phyloP scores from a whole-genome alignment of 495 filamentous ascomycete genomes.

The Penicillium crystallinum region DNA sequence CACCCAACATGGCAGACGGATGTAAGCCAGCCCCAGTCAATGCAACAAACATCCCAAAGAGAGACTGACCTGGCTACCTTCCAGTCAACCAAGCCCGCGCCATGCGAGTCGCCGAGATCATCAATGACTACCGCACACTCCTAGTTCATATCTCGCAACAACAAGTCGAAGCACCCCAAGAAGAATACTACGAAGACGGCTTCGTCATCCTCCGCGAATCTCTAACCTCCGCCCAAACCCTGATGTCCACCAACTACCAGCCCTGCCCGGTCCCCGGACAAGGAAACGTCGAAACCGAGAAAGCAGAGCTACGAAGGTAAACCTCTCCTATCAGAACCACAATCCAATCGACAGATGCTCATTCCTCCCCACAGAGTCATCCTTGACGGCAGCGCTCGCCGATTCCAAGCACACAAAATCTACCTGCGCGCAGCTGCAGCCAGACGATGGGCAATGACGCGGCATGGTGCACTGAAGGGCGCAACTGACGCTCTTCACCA shows the following conservation, averaged over 20 bases:
- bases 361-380: constrained; percentile 54
- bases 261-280: constrained; percentile 45
- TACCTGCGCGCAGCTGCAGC: constrained; percentile 75
- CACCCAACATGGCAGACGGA: constrained; percentile 54
- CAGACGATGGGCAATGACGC: constrained; percentile 72
- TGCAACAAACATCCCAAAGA: neutral
- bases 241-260: constrained; percentile 66
- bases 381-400: constrained; percentile 69
- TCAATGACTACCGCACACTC: constrained; percentile 78
- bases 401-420: constrained; percentile 82
- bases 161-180: constrained; percentile 48
- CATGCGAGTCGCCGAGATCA: constrained; percentile 74
- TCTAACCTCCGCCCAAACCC: constrained; percentile 64
- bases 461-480: constrained; percentile 56
- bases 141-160: constrained; percentile 74
- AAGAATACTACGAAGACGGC: constrained; percentile 75
- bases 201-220: constrained; percentile 73
- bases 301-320: constrained; percentile 71
- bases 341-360: neutral
- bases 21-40: constrained; percentile 37
- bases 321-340: neutral
- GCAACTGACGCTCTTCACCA: constrained; percentile 50
- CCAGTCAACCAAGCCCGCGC: constrained; percentile 82
- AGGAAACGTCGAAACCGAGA: constrained; percentile 62
- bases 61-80: neutral